These are phyloP conservation scores for Phytophthora pistaciae DNA, from an alignment of 352 stramenopile genomes.

Conservation along the genomic window DNA sequence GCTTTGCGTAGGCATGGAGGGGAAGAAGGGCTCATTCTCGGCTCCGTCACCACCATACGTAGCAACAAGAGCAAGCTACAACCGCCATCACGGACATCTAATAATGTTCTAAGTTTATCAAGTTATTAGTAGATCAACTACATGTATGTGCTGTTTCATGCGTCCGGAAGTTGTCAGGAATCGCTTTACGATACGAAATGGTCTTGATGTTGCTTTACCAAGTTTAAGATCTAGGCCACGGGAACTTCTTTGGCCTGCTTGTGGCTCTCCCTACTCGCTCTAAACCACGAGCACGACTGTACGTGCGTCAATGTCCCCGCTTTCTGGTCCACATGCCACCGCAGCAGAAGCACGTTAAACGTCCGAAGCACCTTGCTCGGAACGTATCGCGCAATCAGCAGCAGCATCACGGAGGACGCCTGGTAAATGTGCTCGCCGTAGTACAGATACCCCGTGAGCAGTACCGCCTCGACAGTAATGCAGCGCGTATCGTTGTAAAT, in stretches of 20 bases:
- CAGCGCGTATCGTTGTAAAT: slow-evolving; percentile 12
- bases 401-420: slow-evolving; percentile 18
- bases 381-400: slow-evolving; percentile 23
- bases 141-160: too few species aligned
- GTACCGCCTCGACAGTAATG: slow-evolving; percentile 18
- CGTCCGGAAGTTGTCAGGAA: not conserved
- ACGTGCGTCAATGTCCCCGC: slow-evolving; percentile 9
- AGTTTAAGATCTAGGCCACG: slow-evolving; percentile 3
- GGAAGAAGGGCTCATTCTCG: slow-evolving; percentile 5
- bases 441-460: slow-evolving; percentile 31
- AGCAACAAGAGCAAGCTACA: not conserved
- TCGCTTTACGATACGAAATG: too few species aligned
- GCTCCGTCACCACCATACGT: not conserved
- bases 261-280: slow-evolving; percentile 18
- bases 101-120: not conserved
- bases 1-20: not conserved
- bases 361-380: slow-evolving; percentile 22
- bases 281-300: slow-evolving; percentile 23
- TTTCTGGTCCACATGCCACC: slow-evolving; percentile 25
- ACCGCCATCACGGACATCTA: not conserved
- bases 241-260: slow-evolving; percentile 2
- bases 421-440: slow-evolving; percentile 34
- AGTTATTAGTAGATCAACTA: not conserved
- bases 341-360: slow-evolving; percentile 33
- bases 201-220: too few species aligned